phyloP scores from a whole-genome alignment of 2,329 filamentous ascomycete species.

The Ceratocystiopsis minuta region DNA sequence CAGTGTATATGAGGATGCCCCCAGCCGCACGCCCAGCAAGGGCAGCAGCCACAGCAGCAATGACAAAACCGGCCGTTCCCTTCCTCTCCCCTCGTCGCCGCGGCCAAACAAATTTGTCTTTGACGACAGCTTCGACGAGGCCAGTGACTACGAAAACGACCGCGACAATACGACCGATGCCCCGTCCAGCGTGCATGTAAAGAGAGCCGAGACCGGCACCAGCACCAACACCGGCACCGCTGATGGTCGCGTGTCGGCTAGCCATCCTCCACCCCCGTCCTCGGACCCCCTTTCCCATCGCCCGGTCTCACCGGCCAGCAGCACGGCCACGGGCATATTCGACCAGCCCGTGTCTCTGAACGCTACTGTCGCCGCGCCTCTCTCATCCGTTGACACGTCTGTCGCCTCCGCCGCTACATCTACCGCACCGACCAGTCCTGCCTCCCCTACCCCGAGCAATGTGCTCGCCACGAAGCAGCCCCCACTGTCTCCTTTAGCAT shows the following conservation, averaged over 20 bases:
- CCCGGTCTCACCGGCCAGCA: slow-evolving; percentile 27
- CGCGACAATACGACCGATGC: background rate
- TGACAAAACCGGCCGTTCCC: too few relatives aligned
- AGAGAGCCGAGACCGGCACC: too few relatives aligned
- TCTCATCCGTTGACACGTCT: slow-evolving; percentile 3
- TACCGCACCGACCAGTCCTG: slow-evolving; percentile 7
- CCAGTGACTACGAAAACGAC: background rate
- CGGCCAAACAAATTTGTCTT: slow-evolving; percentile 3
- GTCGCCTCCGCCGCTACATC: slow-evolving; percentile 5
- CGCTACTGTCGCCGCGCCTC: background rate
- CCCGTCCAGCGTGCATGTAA: too few relatives aligned
- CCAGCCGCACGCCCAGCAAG: background rate
- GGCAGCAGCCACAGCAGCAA: background rate
- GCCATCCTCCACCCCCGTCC: slow-evolving; percentile 18
- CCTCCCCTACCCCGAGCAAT: slow-evolving; percentile 2
- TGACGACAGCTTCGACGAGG: slow-evolving; percentile 6
- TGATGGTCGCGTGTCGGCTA: slow-evolving; percentile 4
- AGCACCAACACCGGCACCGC: background rate
- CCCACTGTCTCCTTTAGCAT: slow-evolving; percentile 3
- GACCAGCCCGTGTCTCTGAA: too few relatives aligned
- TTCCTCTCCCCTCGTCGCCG: too few relatives aligned
- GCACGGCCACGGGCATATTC: slow-evolving; percentile 2
- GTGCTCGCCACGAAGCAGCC: slow-evolving; percentile 2
- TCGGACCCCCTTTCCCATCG: slow-evolving; percentile 17
- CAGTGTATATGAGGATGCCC: background rate